Percentiles rank a stretch among this genome's conserved stretches.
phyloP scores from a whole-genome alignment of 2,329 filamentous ascomycete genomes.

The Aspergillus phoenicis region DNA sequence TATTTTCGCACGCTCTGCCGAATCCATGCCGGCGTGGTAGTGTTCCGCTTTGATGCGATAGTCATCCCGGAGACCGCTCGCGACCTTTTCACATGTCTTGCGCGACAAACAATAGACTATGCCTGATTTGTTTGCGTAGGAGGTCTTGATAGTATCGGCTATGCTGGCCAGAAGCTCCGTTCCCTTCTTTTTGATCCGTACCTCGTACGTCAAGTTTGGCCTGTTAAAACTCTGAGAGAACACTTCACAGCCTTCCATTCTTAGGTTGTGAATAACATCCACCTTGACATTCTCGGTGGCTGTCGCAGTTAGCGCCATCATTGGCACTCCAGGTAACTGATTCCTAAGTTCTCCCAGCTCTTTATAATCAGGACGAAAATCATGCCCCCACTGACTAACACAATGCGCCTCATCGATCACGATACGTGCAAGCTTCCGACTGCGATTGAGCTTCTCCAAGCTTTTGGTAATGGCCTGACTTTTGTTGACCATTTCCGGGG shows the following conservation, averaged over 20 bases:
- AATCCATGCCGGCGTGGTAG: constrained; percentile 80
- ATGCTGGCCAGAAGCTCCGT: constrained; percentile 57
- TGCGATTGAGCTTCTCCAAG: constrained; percentile 68
- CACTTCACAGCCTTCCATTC: constrained; percentile 73
- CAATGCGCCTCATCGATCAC: constrained; percentile 99
- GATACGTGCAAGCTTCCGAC: constrained; percentile 76
- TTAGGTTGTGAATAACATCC: constrained; percentile 89
- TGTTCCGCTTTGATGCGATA: constrained; percentile 73
- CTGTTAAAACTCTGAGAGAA: constrained; percentile 96
- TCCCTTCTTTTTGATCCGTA: constrained; percentile 69
- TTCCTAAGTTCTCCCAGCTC: constrained; percentile 72
- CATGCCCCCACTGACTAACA: constrained; percentile 98
- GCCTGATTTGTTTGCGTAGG: constrained; percentile 73
- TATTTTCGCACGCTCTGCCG: constrained; percentile 67
- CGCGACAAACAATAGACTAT: constrained; percentile 93
- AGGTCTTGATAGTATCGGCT: constrained; percentile 63
- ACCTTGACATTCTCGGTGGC: constrained; percentile 90
- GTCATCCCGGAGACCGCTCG: constrained; percentile 63
- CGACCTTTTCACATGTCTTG: constrained; percentile 78
- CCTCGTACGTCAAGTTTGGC: constrained; percentile 90
- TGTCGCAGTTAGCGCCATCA: constrained; percentile 95
- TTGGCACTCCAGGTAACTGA: constrained; percentile 75
- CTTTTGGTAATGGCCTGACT: constrained; percentile 68
- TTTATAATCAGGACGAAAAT: constrained; percentile 97
- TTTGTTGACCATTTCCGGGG: constrained; percentile 93